phyloP scores from a whole-genome alignment of 139 green algal genomes.

The Raphidocelis subcapitata region DNA sequence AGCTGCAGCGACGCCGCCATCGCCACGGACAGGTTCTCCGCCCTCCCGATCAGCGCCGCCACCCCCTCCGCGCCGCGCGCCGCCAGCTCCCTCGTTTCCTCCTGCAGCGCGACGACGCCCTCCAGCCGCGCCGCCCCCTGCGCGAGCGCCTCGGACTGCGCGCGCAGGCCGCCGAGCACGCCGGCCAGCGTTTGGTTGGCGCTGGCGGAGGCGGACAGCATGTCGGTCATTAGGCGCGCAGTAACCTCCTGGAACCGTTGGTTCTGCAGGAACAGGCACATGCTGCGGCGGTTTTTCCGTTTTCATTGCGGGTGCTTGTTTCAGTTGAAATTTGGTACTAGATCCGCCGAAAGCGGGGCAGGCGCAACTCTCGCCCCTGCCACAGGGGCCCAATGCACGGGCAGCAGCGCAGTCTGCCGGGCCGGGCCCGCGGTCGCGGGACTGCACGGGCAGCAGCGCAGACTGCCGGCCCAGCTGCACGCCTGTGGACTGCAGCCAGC shows the following conservation, averaged over 20 bases:
- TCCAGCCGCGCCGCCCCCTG: not conserved
- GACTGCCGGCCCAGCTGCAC: too few relatives aligned
- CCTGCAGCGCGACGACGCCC: not conserved
- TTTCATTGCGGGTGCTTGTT: not conserved
- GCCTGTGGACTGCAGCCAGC: too few relatives aligned
- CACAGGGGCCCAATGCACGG: too few relatives aligned
- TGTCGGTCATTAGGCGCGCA: conserved; percentile 9
- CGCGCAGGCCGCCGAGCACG: not conserved
- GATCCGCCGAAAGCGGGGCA: not conserved
- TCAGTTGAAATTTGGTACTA: not conserved
- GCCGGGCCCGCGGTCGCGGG: too few relatives aligned
- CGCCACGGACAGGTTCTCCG: not conserved
- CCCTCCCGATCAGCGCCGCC: too few relatives aligned
- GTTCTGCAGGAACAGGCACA: conserved; percentile 30
- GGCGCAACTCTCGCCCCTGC: not conserved
- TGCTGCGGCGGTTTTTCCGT: conserved; percentile 1
- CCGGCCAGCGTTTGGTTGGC: conserved; percentile 7
- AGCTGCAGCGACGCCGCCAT: not conserved
- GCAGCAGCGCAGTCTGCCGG: too few relatives aligned
- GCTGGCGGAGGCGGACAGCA: not conserved
- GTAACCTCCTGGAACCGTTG: conserved; percentile 23
- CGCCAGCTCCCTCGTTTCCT: not conserved
- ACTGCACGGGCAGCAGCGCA: too few relatives aligned
- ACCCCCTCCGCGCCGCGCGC: too few relatives aligned
- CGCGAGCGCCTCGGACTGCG: not conserved